Evolutionary conservation across 2,329 filamentous ascomycete genomes (phyloP).

Genomic region (Paecilomyces formosus): DNA sequence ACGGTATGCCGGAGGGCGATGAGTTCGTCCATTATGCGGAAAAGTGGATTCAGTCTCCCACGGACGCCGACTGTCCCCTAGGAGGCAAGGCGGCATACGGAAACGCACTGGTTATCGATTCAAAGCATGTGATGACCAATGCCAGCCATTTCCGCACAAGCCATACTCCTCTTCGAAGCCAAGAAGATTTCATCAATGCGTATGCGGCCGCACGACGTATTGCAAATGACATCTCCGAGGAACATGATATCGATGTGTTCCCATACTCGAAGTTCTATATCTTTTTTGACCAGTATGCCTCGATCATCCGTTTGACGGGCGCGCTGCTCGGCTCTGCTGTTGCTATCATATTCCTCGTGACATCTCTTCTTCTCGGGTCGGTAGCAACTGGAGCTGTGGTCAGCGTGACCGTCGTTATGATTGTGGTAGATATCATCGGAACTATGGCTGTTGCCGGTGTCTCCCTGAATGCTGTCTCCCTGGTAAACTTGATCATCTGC

Average conservation of each 20-base stretch:
- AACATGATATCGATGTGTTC: conserved; percentile 76
- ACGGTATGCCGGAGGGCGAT: conserved; percentile 85
- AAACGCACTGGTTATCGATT: conserved; percentile 71
- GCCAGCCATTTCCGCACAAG: conserved; percentile 89
- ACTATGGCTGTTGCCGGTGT: conserved; percentile 87
- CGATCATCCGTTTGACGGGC: conserved; percentile 72
- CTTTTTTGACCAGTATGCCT: conserved; percentile 95
- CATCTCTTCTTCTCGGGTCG: conserved; percentile 75
- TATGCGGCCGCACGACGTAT: conserved; percentile 88
- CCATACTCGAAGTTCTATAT: conserved; percentile 98
- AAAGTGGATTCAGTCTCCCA: conserved; percentile 74
- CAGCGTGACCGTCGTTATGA: conserved; percentile 85
- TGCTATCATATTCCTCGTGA: conserved; percentile 75
- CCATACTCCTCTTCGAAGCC: conserved; percentile 78
- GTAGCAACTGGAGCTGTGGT: conserved; percentile 74
- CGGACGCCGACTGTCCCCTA: conserved; percentile 75
- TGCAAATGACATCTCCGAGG: conserved; percentile 62
- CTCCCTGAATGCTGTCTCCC: conserved; percentile 85
- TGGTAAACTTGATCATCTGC: conserved; percentile 95
- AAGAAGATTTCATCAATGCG: conserved; percentile 86
- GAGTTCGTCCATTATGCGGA: conserved; percentile 83
- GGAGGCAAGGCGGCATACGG: conserved; percentile 84
- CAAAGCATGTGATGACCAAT: conserved; percentile 57
- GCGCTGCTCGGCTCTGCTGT: conserved; percentile 76
- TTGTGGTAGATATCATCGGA: conserved; percentile 85